Conservation (phyloP, 2,329 filamentous ascomycete species). For the Colletotrichum tamarilloi region DNA sequence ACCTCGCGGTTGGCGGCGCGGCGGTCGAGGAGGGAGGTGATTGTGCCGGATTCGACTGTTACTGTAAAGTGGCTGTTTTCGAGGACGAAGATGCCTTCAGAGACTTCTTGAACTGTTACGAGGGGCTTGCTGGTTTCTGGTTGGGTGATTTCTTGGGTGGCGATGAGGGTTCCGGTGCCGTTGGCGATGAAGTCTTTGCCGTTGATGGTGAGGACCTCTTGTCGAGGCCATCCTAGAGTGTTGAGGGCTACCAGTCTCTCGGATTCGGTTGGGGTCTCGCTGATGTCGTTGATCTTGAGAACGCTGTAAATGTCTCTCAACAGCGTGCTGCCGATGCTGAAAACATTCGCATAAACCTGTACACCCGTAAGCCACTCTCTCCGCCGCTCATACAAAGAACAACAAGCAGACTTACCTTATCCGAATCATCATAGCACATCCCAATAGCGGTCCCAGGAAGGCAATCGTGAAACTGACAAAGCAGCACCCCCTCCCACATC, state of each 20-base stretch:
- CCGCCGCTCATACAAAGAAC: no score
- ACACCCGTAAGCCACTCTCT: not conserved
- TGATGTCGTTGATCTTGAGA: not conserved
- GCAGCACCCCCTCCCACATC: conserved; percentile 74
- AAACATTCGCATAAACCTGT: conserved; percentile 9
- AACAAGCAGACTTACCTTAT: conserved; percentile 52
- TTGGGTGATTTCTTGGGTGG: conserved; percentile 37
- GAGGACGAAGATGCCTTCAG: conserved; percentile 64
- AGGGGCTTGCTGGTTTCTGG: not conserved
- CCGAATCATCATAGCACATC: conserved; percentile 77
- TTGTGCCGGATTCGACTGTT: conserved; percentile 66
- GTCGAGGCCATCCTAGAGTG: conserved; percentile 70
- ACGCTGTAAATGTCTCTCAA: not conserved
- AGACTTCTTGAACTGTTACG: conserved; percentile 56
- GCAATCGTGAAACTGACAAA: conserved; percentile 78
- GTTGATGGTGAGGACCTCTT: conserved; percentile 57
- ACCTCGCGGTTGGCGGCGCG: conserved; percentile 67
- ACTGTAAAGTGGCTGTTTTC: conserved; percentile 66
- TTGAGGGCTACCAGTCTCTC: conserved; percentile 71
- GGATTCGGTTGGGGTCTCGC: conserved; percentile 62
- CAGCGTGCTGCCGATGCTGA: not conserved
- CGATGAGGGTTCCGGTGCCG: conserved; percentile 40
- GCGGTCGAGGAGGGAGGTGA: conserved; percentile 71
- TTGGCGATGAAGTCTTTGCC: conserved; percentile 38
- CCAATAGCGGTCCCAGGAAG: conserved; percentile 75